Base-by-base conservation (phyloP, 2,329 filamentous ascomycete genomes). In the Cercospora sp. region DNA sequence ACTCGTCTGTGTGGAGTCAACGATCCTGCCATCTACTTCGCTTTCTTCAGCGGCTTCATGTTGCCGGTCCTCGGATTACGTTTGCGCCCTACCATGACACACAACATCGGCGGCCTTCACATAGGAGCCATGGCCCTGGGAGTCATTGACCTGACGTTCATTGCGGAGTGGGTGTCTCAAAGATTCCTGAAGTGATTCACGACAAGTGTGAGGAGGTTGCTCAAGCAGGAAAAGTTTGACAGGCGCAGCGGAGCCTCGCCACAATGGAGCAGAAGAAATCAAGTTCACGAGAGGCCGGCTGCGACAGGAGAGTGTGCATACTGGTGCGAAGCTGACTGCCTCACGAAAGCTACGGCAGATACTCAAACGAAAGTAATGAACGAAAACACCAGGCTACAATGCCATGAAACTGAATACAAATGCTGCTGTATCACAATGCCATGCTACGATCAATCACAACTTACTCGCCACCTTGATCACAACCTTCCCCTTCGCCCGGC, bases 401-500 rank as follows among this genome's bases (percentile, higher is more conserved):
- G 37, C 37, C 13, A 40, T 40, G 16, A 40, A 6, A 40, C 16
- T 40, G 37, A 40, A 16, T 40, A n/a, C 37, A n/a, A 40, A 40
- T n/a, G 13, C 37, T n/a, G 13, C 16, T n/a, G 5, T 40, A 16
- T 40, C 37, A 40, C 13, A 6, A 5, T n/a, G 6, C 8, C 37
- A 40, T 6, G 16, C 34, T 40, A 6, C 7, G 24, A 55, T 24
- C 30, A 21, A 58, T 34, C n/a, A 65, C 32, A 65, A 32, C 34
- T 65, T 58, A 18, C 62, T 58, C 9, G n/a, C 49, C 30, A 69
- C 70, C 58, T 68, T 72, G 10, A 78, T 70, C 16, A 79, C 74
- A 3, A 79, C 77, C 70, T 79, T 79, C 1, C 77, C 78, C 61
- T 73, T 75, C 18, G 77, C 74, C 18, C 77, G 66, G 3, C 78